These are phyloP conservation scores for Pseudohyphozyma bogoriensis DNA, from an alignment of 768 basidiomycete species.

Conservation along the genomic window DNA sequence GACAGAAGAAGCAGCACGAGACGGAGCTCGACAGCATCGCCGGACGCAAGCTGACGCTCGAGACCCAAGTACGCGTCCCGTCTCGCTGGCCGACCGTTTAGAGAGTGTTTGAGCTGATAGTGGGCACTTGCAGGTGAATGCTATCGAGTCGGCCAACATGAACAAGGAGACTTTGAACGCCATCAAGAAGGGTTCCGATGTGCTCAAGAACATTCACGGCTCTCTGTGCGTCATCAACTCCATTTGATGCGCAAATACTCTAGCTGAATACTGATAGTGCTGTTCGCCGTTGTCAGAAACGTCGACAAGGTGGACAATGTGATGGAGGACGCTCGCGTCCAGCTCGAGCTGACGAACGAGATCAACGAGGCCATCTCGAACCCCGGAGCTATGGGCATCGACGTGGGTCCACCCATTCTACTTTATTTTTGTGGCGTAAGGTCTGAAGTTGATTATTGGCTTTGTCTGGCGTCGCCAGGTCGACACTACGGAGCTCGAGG, in stretches of 20 bases:
- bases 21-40: conserved; percentile 72
- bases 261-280: not conserved
- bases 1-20: conserved; percentile 86
- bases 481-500: conserved; percentile 61
- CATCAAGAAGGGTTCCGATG: conserved; percentile 91
- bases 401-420: conserved; percentile 54
- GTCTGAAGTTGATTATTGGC: not conserved
- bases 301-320: conserved; percentile 81
- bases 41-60: conserved; percentile 78
- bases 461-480: no score
- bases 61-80: conserved; percentile 59
- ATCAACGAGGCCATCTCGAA: conserved; percentile 78
- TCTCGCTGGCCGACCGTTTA: no score
- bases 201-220: conserved; percentile 78
- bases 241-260: no score
- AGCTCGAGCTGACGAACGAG: conserved; percentile 85
- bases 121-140: conserved; percentile 71
- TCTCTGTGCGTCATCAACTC: conserved; percentile 57
- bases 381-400: conserved; percentile 52
- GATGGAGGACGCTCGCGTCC: conserved; percentile 78
- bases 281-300: conserved; percentile 44
- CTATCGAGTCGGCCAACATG: conserved; percentile 91
- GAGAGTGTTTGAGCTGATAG: no score
- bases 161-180: conserved; percentile 94
- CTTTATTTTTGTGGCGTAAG: no score